Evolutionary conservation across 202 grass and related monocot species (phyloP).

Genomic region (Panicum hallii): DNA sequence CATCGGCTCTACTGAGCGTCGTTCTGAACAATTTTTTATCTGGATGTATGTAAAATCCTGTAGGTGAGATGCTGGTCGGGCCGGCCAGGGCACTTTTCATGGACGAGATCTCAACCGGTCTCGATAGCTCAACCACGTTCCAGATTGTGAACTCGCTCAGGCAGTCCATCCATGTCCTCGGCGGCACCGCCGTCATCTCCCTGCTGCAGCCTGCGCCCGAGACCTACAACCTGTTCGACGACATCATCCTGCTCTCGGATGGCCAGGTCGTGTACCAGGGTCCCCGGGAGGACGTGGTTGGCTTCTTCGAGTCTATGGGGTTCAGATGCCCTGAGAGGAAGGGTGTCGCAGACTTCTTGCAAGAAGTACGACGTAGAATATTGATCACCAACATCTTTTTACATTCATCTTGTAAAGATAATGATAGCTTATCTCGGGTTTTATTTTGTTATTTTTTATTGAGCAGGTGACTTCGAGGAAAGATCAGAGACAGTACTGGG

Average conservation of each 20-base stretch:
- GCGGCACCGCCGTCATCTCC: too few relatives aligned
- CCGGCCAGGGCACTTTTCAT: too few relatives aligned
- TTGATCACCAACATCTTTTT: neutral
- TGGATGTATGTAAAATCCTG: neutral
- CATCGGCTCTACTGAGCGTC: neutral
- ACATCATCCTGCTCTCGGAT: too few relatives aligned
- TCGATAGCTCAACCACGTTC: too few relatives aligned
- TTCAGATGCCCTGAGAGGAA: constrained; percentile 84
- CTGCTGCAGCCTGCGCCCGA: too few relatives aligned
- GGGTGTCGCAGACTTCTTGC: constrained; percentile 80
- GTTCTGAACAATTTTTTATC: neutral
- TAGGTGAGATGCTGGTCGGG: constrained; percentile 8
- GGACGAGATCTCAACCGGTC: too few relatives aligned
- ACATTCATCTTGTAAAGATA: neutral
- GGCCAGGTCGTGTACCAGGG: too few relatives aligned
- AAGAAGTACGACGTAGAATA: constrained; percentile 52
- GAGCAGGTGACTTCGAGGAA: constrained; percentile 83
- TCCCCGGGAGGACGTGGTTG: constrained; percentile 63
- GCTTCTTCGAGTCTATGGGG: constrained; percentile 72
- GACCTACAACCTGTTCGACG: too few relatives aligned
- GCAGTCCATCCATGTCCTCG: too few relatives aligned
- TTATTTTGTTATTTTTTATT: neutral
- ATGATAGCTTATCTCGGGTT: neutral
- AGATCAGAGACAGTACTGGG: constrained; percentile 84
- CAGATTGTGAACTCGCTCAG: too few relatives aligned